Evolutionary conservation across 352 stramenopile genomes (phyloP), one percentile per base, ranked within the genome.

Genomic region (Globisporangium iwayamae): DNA sequence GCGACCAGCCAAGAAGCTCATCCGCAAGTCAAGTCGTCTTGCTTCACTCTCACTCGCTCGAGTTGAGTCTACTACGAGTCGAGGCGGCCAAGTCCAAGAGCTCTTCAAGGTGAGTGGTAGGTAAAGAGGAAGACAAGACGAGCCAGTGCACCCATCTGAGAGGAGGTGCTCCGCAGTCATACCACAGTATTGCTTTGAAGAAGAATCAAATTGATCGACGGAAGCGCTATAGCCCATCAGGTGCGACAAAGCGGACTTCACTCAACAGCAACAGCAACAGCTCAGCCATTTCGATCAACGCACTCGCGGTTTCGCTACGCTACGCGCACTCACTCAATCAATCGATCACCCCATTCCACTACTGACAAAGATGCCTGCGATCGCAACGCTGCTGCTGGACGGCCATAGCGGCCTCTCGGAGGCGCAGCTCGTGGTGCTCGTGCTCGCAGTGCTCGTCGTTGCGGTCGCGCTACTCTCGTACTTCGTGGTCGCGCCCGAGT

Each of bases 401-500:
- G 50, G 13, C 14, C 18, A 41, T 28, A 5, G 50, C 30, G 71
- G 63, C 41, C 82, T 76, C 63, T 66, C 74, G 16, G 83, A 91
- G 66, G 62, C 73, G 13, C 77, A 87, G 61, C 53, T 90, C 52
- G 78, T 83, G 54, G 51, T 84, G 53, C 64, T 90, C 5, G 76
- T 85, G 46, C 67, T 90, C 47, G 74, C 62, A 16, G 59, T 78
- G 54, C 63, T 92, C 5, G 69, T 92, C 41, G 66, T 90, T 32
- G 72, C 63, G 25, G 74, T 89, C 18, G 83, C 77, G 36, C 63
- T 92, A 30, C 71, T 92, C n/a, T 92, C 81, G 39, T 92, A 92
- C 67, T 92, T 90, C 50, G 83, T 92, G 20, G 80, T 91, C 20
- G 83, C 83, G 11, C 81, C 83, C 3, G 83, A 92, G 67, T 90